phyloP scores from a whole-genome alignment of 2,329 filamentous ascomycete genomes.

The Pleurostoma richardsiae region DNA sequence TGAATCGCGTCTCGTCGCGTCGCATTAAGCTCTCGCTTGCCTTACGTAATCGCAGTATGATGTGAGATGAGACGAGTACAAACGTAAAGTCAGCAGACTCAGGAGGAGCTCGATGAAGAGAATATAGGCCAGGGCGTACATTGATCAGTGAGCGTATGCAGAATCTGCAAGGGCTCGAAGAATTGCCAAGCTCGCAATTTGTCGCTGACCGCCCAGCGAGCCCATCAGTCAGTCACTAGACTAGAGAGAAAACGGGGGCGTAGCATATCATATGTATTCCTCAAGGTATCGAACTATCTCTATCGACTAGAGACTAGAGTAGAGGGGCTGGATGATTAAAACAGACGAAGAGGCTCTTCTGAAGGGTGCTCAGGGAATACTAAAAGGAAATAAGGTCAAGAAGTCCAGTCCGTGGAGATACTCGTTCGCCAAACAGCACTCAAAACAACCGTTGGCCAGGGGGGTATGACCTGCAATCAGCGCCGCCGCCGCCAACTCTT shows the following conservation, averaged over 20 bases:
- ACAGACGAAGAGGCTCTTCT: slow-evolving; percentile 15
- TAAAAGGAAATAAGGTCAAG: slow-evolving; percentile 38
- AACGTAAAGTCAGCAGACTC: too few relatives aligned
- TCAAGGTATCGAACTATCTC: slow-evolving; percentile 36
- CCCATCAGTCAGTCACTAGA: too few relatives aligned
- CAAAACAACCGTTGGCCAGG: slow-evolving; percentile 25
- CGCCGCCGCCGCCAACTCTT: not conserved
- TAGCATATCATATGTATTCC: slow-evolving; percentile 20
- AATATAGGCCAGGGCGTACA: too few relatives aligned
- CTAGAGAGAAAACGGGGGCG: not conserved
- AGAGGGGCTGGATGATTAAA: slow-evolving; percentile 21
- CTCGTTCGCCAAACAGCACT: slow-evolving; percentile 30
- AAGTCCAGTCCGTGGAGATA: slow-evolving; percentile 31
- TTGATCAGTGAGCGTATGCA: too few relatives aligned
- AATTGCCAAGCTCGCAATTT: too few relatives aligned
- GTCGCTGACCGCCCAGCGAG: too few relatives aligned
- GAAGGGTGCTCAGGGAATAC: slow-evolving; percentile 29
- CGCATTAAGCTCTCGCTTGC: too few relatives aligned
- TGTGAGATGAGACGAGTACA: too few relatives aligned
- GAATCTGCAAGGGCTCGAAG: too few relatives aligned
- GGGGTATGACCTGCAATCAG: slow-evolving; percentile 17
- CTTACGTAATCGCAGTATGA: too few relatives aligned
- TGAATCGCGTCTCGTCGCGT: too few relatives aligned
- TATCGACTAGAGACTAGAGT: slow-evolving; percentile 28
- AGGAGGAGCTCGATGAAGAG: too few relatives aligned